Conservation (phyloP, 2,329 filamentous ascomycete genomes). For the Colletotrichum incanum region DNA sequence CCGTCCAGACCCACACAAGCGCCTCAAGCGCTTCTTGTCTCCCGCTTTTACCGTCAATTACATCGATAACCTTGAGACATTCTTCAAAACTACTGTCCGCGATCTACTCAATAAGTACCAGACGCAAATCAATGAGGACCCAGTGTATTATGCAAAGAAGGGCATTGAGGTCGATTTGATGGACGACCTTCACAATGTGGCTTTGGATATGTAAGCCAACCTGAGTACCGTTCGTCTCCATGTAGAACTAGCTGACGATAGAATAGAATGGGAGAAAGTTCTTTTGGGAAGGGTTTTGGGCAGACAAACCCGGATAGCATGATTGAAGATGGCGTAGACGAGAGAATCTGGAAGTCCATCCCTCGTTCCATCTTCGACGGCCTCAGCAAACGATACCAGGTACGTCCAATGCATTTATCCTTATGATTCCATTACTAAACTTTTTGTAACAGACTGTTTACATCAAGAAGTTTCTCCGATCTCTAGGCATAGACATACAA, state of each 20-base stretch:
- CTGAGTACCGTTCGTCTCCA: too few species aligned
- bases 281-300: constrained; percentile 48
- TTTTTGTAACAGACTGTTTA: constrained; percentile 13
- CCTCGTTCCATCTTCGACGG: constrained; percentile 40
- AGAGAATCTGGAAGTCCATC: constrained; percentile 36
- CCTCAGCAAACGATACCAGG: constrained; percentile 40
- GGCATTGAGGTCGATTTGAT: constrained; percentile 48
- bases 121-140: constrained; percentile 24
- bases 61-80: constrained; percentile 47
- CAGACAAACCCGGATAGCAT: constrained; percentile 46
- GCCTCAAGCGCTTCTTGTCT: constrained; percentile 48
- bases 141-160: constrained; percentile 28
- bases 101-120: constrained; percentile 39
- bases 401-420: background rate
- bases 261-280: constrained; percentile 47
- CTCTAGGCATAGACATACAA: constrained; percentile 19
- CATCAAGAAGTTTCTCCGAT: constrained; percentile 36
- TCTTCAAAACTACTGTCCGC: constrained; percentile 45
- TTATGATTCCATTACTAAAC: background rate
- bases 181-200: constrained; percentile 49
- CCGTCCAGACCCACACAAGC: constrained; percentile 46
- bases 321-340: constrained; percentile 37
- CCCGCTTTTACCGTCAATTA: constrained; percentile 48
- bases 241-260: background rate
- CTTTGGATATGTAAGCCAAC: constrained; percentile 46